Conservation (phyloP, 805 yeast species). For the Kodamaea fukazawae region DNA sequence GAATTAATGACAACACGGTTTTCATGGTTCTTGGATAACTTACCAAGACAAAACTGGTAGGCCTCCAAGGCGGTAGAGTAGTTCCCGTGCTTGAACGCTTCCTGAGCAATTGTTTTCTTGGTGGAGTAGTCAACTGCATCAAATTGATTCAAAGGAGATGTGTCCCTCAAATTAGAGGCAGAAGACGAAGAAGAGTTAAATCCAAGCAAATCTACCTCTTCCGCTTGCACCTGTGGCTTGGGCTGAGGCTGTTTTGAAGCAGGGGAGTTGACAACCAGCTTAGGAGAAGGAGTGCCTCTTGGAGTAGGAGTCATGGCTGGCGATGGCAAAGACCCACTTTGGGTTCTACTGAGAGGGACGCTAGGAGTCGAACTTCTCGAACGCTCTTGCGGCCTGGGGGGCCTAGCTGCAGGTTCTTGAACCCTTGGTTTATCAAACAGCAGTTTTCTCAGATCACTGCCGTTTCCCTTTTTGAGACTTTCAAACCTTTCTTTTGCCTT, state of each 20-base stretch:
- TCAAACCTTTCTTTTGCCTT: conserved; percentile 26
- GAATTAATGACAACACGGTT: conserved; percentile 67
- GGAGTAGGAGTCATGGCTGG: conserved; percentile 1
- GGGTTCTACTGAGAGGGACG: no score
- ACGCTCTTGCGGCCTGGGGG: background rate
- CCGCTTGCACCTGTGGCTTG: conserved; percentile 14
- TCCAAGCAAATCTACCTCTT: conserved; percentile 29
- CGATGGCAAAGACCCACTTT: background rate
- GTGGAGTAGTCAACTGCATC: conserved; percentile 44
- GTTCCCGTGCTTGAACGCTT: conserved; percentile 77
- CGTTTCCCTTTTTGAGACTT: conserved; percentile 11
- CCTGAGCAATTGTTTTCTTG: conserved; percentile 55
- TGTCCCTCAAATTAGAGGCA: conserved; percentile 9
- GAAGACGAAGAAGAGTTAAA: conserved; percentile 12
- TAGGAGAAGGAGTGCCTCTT: background rate
- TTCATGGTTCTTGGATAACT: conserved; percentile 64
- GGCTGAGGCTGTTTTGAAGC: conserved; percentile 7
- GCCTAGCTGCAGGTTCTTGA: background rate
- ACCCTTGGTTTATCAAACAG: background rate
- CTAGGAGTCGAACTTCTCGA: no score
- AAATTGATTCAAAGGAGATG: conserved; percentile 34
- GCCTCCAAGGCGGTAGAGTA: conserved; percentile 60
- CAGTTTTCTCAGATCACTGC: background rate
- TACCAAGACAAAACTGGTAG: conserved; percentile 49
- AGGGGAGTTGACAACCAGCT: no score